Conservation (phyloP, 1,139 yeast species). For the Nakaseomyces uthaithaninus region DNA sequence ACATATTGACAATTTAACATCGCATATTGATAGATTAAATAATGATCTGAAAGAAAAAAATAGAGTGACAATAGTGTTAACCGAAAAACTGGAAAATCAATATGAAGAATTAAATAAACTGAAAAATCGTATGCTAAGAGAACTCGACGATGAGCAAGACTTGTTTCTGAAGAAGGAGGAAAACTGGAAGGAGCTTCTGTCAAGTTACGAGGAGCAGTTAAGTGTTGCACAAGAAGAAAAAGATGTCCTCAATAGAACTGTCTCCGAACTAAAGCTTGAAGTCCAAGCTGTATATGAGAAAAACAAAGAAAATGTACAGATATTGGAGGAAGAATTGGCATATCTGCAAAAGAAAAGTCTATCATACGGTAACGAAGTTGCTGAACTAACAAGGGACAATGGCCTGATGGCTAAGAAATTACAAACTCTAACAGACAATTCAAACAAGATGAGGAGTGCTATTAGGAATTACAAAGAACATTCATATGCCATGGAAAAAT, state of each 20-base stretch:
- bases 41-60: slow-evolving; percentile 16
- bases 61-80: slow-evolving; percentile 20
- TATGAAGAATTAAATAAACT: slow-evolving; percentile 15
- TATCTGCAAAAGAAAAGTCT: not conserved
- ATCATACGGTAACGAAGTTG: not conserved
- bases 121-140: slow-evolving; percentile 18
- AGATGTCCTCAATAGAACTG: slow-evolving; percentile 17
- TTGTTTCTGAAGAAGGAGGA: slow-evolving; percentile 26
- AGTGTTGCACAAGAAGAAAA: slow-evolving; percentile 26
- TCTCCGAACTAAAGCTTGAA: slow-evolving; percentile 24
- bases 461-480: slow-evolving; percentile 2
- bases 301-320: slow-evolving; percentile 44
- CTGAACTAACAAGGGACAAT: not conserved
- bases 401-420: slow-evolving; percentile 1
- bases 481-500: slow-evolving; percentile 8
- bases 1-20: slow-evolving; percentile 17
- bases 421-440: slow-evolving; percentile 1
- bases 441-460: not conserved
- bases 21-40: slow-evolving; percentile 14
- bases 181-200: slow-evolving; percentile 34
- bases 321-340: slow-evolving; percentile 1
- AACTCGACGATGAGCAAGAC: slow-evolving; percentile 16
- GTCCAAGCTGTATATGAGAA: slow-evolving; percentile 28
- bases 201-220: slow-evolving; percentile 32
- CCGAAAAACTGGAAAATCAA: slow-evolving; percentile 14